Evolutionary conservation across 2,329 filamentous ascomycete species (phyloP), one percentile per base, ranked within the genome.

Genomic region (Daldinia sp.): DNA sequence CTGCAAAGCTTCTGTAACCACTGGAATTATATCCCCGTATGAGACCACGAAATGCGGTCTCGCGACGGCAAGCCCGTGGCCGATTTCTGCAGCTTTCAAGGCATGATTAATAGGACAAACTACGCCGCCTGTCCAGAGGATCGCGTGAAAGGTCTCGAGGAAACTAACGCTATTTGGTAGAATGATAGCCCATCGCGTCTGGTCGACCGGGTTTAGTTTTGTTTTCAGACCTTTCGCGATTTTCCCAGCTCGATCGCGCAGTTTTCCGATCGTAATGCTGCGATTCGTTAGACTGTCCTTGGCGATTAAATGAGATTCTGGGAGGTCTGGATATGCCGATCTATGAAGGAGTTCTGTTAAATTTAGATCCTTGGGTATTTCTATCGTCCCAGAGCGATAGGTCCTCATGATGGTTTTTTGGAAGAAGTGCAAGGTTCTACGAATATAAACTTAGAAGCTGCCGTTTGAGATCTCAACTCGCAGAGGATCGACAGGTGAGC

Each of bases 131-230:
- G 78, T 79, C 81, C 81, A 82, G 12, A 82, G 70, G 5, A 83
- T 74, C 3, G 81, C 78, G 57, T 83, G 82, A 20, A 81, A 79
- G 4, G 80, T 67, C 63, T 84, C 82, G 1, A 84, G 74, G 60
- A 81, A 83, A 12, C 83, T 82, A 33, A 83, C 81, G 46, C 80
- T 82, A 68, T 83, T 84, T 4, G 82, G 82, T 5, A 84, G 72
- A 5, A 83, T 76, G n/a, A 84, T 74, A 0, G 78, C 81, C 81
- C 81, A 83, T 62, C 79, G 77, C 6, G 79, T 75, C 53, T 81
- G 79, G 54, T 82, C 79, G 26, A 63, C 58, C 4, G 80, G 81
- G 2, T 68, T 67, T 26, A 80, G 74, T 4, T 71, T 74, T 20
- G 75, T 69, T 13, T 75, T 68, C 13, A 84, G 71, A 1, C 82